These are phyloP conservation scores for Wickerhamia fluorescens DNA, from an alignment of 805 yeast species.

Conservation along the genomic window DNA sequence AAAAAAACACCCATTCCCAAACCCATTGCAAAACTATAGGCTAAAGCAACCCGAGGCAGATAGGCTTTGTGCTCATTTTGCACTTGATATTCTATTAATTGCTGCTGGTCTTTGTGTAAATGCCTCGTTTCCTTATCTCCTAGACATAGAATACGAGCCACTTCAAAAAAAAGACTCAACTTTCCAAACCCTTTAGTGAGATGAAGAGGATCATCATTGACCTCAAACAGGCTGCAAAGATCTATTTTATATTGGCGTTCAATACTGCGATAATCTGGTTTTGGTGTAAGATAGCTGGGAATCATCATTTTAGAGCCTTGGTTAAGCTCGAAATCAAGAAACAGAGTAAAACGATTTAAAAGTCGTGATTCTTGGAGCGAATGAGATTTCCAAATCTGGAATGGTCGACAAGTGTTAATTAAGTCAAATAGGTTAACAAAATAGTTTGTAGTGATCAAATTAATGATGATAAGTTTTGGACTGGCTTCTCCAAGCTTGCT, in stretches of 20 bases:
- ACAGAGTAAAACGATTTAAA: conserved; percentile 17
- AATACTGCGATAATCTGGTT: conserved; percentile 20
- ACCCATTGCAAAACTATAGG: no score
- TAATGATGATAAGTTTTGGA: conserved; percentile 29
- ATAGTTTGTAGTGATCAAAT: conserved; percentile 34
- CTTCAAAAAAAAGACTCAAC: conserved; percentile 13
- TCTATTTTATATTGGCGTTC: conserved; percentile 24
- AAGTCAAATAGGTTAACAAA: conserved; percentile 33
- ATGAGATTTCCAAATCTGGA: conserved; percentile 34
- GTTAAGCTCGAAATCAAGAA: conserved; percentile 23
- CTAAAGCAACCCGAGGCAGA: no score
- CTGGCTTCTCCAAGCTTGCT: conserved; percentile 4
- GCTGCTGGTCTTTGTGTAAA: no score
- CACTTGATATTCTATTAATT: no score
- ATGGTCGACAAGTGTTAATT: conserved; percentile 24
- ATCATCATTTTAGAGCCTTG: no score
- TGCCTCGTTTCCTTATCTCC: no score
- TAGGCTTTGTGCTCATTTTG: no score
- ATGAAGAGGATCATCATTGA: conserved; percentile 24
- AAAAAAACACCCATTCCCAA: no score
- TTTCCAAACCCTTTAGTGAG: conserved; percentile 19
- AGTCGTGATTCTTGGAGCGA: conserved; percentile 21
- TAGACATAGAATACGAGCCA: no score
- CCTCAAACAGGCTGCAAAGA: conserved; percentile 17
- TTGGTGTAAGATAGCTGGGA: no score